These are phyloP conservation scores for Chaetomium sp. DNA, from an alignment of 2,329 filamentous ascomycete species.

Conservation along the genomic window DNA sequence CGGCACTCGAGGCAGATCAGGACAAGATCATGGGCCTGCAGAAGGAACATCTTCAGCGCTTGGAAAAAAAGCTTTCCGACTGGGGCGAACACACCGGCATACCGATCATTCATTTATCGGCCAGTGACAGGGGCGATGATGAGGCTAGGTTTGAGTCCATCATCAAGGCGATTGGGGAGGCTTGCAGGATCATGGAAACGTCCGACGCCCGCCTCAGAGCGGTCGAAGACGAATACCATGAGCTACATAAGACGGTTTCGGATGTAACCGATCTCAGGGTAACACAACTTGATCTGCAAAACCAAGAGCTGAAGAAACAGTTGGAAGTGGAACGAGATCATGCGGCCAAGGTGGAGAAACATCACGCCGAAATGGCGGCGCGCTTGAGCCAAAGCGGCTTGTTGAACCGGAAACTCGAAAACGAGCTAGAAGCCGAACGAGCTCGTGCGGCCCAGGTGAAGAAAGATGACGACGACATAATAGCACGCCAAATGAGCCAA, in stretches of 20 bases:
- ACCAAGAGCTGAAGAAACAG: not conserved
- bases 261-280: not conserved
- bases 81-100: not conserved
- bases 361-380: not conserved
- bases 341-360: not conserved
- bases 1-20: not conserved
- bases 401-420: not conserved
- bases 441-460: not conserved
- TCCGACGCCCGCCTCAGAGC: not conserved
- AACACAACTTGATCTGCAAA: not conserved
- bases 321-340: not conserved
- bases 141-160: constrained; percentile 3
- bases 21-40: not conserved
- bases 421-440: not conserved
- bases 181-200: not conserved
- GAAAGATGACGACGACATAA: not conserved
- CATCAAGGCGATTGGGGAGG: constrained; percentile 3
- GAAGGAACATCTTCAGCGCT: not conserved
- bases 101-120: not conserved
- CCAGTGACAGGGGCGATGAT: not conserved
- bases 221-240: not conserved
- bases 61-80: constrained; percentile 4
- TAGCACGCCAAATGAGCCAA: not conserved
- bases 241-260: not conserved
- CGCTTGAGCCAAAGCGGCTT: not conserved